Conservation (phyloP, 2,329 filamentous ascomycete genomes). For the Hansfordia pulvinata region DNA sequence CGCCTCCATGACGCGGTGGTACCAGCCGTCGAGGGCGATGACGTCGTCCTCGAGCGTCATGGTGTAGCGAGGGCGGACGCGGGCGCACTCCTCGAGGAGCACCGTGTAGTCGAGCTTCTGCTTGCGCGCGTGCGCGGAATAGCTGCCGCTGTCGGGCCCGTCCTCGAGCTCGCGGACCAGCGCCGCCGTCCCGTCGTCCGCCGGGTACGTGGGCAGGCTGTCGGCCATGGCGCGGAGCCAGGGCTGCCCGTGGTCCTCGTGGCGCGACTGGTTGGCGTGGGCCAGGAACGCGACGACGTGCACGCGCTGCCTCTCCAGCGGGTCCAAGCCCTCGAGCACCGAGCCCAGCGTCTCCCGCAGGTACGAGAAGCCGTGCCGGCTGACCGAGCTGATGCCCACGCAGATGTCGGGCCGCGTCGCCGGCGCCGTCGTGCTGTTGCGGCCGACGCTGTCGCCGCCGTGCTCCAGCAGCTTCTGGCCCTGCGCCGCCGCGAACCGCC, state of each 20-base stretch:
- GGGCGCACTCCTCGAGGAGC: conserved; percentile 10
- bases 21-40: conserved; percentile 14
- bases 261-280: conserved; percentile 8
- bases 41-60: conserved; percentile 15
- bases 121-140: conserved; percentile 5
- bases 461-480: background rate
- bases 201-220: conserved; percentile 7
- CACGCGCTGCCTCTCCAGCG: conserved; percentile 7
- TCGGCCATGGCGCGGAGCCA: conserved; percentile 12
- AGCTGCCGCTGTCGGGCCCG: conserved; percentile 1
- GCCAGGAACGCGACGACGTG: conserved; percentile 12
- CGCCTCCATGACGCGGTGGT: conserved; percentile 7
- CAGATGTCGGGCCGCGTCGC: conserved; percentile 7
- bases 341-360: conserved; percentile 11
- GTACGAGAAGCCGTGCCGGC: conserved; percentile 10
- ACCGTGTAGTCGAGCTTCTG: conserved; percentile 12
- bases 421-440: no score
- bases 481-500: conserved; percentile 7
- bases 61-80: conserved; percentile 8
- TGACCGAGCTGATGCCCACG: conserved; percentile 9
- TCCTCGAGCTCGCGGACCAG: conserved; percentile 4
- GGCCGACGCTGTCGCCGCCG: background rate
- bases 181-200: background rate
- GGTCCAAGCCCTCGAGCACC: conserved; percentile 9
- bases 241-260: conserved; percentile 7